Conservation (phyloP, 306 rosid species). For the Prunus fruticosa region DNA sequence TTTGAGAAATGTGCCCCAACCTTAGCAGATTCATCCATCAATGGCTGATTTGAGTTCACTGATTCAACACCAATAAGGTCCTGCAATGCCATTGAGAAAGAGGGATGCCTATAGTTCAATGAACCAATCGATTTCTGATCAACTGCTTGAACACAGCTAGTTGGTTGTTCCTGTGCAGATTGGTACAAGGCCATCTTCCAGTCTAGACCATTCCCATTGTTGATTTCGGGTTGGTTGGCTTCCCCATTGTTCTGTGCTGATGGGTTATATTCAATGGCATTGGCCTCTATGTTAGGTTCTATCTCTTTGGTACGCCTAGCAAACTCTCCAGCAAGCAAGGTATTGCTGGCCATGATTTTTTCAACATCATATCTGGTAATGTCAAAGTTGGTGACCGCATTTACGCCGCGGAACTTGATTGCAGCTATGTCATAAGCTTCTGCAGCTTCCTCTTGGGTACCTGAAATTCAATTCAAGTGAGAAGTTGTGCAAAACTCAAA, state of each 20-base stretch:
- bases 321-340: constrained; percentile 72
- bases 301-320: constrained; percentile 63
- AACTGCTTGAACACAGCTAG: constrained; percentile 26
- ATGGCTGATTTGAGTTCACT: constrained; percentile 28
- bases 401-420: constrained; percentile 82
- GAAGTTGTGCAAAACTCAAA: not conserved
- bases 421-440: constrained; percentile 98
- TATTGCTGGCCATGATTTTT: constrained; percentile 80
- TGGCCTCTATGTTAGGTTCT: constrained; percentile 35
- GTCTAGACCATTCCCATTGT: constrained; percentile 29
- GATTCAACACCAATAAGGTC: constrained; percentile 60
- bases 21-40: constrained; percentile 41
- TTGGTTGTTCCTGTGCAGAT: constrained; percentile 27
- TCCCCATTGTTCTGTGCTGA: constrained; percentile 31
- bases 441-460: constrained; percentile 99
- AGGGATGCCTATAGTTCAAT: constrained; percentile 44
- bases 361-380: constrained; percentile 85
- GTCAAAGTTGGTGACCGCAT: constrained; percentile 92
- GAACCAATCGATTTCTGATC: constrained; percentile 38
- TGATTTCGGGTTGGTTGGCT: constrained; percentile 23
- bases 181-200: constrained; percentile 60
- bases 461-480: constrained; percentile 33
- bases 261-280: constrained; percentile 30
- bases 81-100: constrained; percentile 57
- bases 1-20: constrained; percentile 62